A percentile compares a stretch with the other conserved stretches of the same genome.
phyloP scores from a whole-genome alignment of 108 stramenopile species.

The Cyclotella choctawhatcheeana region DNA sequence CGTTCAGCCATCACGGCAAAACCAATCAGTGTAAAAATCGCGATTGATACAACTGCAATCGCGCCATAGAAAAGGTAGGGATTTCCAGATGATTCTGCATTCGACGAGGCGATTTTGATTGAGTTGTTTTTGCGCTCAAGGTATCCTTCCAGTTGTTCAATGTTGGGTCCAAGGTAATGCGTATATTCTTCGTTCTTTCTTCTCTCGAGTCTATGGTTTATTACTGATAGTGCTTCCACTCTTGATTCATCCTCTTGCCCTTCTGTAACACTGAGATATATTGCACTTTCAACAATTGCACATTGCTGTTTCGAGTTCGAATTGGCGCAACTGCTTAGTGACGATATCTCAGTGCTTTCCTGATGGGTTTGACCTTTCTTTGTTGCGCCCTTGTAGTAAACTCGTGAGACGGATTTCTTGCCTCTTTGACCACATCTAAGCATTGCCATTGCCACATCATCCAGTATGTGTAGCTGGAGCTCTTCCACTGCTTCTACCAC shows the following conservation, averaged over 20 bases:
- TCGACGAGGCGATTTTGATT: not conserved
- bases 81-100: not conserved
- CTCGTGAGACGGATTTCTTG: slow-evolving; percentile 29
- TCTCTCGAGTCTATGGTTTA: slow-evolving; percentile 22
- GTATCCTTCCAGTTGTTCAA: not conserved
- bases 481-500: slow-evolving; percentile 21
- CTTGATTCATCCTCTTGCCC: slow-evolving; percentile 20
- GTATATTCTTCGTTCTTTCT: slow-evolving; percentile 14
- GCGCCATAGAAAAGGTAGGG: slow-evolving; percentile 25
- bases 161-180: slow-evolving; percentile 36
- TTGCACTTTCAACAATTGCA: slow-evolving; percentile 37
- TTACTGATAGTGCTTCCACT: slow-evolving; percentile 21
- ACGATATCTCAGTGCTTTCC: slow-evolving; percentile 1
- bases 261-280: slow-evolving; percentile 22
- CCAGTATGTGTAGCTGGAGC: slow-evolving; percentile 32
- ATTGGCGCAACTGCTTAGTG: slow-evolving; percentile 19
- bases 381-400: slow-evolving; percentile 41
- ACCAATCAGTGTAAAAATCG: slow-evolving; percentile 15
- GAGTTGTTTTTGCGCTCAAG: not conserved
- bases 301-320: slow-evolving; percentile 35
- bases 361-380: too few species aligned
- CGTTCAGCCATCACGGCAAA: slow-evolving; percentile 12
- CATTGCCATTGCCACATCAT: slow-evolving; percentile 29
- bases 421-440: slow-evolving; percentile 17
- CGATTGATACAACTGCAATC: slow-evolving; percentile 24